Conservation (phyloP, 768 basidiomycete species). For the Stropharia rugosoannulata region DNA sequence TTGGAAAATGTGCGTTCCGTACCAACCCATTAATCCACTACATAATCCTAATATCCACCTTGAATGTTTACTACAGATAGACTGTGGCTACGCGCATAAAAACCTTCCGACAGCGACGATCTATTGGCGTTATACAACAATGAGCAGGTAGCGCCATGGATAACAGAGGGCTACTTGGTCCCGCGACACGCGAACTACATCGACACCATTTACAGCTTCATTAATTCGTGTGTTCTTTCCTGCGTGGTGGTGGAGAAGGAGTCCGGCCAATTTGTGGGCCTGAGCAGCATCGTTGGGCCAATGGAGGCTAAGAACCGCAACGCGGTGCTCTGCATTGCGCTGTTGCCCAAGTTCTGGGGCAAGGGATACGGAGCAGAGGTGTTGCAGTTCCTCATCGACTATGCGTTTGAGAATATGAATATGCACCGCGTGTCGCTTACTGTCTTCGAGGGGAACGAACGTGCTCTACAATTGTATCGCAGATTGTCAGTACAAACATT, state of each 20-base stretch:
- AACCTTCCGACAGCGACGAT: conserved; percentile 9
- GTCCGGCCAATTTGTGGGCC: conserved; percentile 10
- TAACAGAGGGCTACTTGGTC: conserved; percentile 15
- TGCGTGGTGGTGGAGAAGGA: conserved; percentile 14
- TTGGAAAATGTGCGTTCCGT: too few species aligned
- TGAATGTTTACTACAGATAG: conserved; percentile 18
- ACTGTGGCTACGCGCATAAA: conserved; percentile 16
- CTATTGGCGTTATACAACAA: conserved; percentile 16
- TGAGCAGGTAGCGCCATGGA: conserved; percentile 10
- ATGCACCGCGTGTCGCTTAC: conserved; percentile 18
- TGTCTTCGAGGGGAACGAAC: conserved; percentile 17
- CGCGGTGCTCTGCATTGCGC: conserved; percentile 13
- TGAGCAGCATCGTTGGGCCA: conserved; percentile 8
- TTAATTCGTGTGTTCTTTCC: conserved; percentile 9
- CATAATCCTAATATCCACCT: neutral
- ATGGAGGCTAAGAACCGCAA: conserved; percentile 15
- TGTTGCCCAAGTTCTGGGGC: conserved; percentile 12
- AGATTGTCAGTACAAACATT: conserved; percentile 12
- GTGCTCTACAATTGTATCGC: conserved; percentile 14
- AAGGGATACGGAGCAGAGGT: conserved; percentile 17
- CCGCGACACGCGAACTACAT: conserved; percentile 13
- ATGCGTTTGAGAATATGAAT: conserved; percentile 13
- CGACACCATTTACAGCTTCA: conserved; percentile 10
- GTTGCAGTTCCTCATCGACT: conserved; percentile 14
- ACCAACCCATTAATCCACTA: too few species aligned